phyloP scores from a whole-genome alignment of 116 monocot genomes.

The Trichopus zeylanicus region DNA sequence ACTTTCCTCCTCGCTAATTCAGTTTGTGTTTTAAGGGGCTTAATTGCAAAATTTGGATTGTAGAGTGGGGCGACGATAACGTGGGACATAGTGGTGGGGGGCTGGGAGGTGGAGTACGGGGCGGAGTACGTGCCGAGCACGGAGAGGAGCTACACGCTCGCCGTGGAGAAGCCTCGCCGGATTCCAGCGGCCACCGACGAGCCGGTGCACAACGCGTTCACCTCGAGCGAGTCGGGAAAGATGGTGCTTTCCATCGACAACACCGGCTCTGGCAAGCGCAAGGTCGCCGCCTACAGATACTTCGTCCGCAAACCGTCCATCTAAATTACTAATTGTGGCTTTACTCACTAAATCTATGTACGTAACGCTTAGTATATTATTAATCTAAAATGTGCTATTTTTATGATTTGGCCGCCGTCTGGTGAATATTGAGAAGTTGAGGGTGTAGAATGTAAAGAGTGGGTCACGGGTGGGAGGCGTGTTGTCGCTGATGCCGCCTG shows the following conservation, averaged over 20 bases:
- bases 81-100: constrained; percentile 88
- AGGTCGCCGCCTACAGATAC: constrained; percentile 87
- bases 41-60: neutral
- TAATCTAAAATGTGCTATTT: too few relatives aligned
- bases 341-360: too few relatives aligned
- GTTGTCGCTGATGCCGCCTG: too few relatives aligned
- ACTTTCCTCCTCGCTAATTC: neutral
- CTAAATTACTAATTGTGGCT: too few relatives aligned
- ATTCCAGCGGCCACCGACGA: constrained; percentile 39
- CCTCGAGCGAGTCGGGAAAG: constrained; percentile 66
- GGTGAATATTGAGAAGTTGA: too few relatives aligned
- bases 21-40: too few relatives aligned
- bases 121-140: constrained; percentile 70
- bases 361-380: too few relatives aligned
- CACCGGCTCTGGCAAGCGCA: constrained; percentile 51
- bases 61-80: constrained; percentile 70
- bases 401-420: too few relatives aligned
- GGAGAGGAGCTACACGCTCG: constrained; percentile 61
- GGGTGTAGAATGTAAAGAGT: too few relatives aligned
- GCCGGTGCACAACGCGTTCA: constrained; percentile 68
- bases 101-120: constrained; percentile 81
- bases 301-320: constrained; percentile 68
- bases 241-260: constrained; percentile 85
- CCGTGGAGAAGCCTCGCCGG: constrained; percentile 52
- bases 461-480: too few relatives aligned